Evolutionary conservation across 495 filamentous ascomycete species (phyloP), one percentile per base, ranked within the genome.

Genomic region (Xylaria palmicola): DNA sequence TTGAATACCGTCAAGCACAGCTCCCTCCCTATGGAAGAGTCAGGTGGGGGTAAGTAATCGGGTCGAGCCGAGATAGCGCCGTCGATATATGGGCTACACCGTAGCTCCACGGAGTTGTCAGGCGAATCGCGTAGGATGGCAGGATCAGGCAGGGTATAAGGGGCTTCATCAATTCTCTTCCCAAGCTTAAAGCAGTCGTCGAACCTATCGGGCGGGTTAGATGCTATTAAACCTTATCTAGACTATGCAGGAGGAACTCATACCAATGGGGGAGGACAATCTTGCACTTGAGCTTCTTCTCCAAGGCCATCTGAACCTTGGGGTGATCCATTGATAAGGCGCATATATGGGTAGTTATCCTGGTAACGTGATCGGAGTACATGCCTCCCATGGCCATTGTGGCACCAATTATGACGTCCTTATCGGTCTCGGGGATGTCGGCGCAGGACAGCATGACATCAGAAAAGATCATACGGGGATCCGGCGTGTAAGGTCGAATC

Each of bases 201-300:
- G 67, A 99, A 97, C 90, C 90, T 93, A n/a, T n/a, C n/a, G n/a
- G 52, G 34, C 17, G 8, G 40, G 48, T 10, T 56, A n/a, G n/a
- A n/a, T n/a, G n/a, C n/a, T n/a, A 79, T 62, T 79, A 71, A 54
- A 39, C 50, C 13, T 45, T 27, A 24, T 5, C 44, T 20, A 60
- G 40, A 17, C 4, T 19, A 2, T 39, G 19, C 43, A 47, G 48
- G 52, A 20, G 22, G 24, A 6, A 63, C 24, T 54, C 80, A 65
- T 80, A 92, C 94, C 95, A 98, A 70, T 99, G 95, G 29, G 95
- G 95, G 50, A 98, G 79, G n/a, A 98, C 90, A 57, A 95, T 88
- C 72, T 91, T 92, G 74, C 82, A 82, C 41, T 83, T 85, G 22
- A 90, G 73, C 39, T 81, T 85, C 72, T 86, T 96, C 0, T 75